Percentiles rank a stretch among this genome's conserved stretches.
Conservation (phyloP, 2,329 filamentous ascomycete species). For the Colletotrichum graminicola region DNA sequence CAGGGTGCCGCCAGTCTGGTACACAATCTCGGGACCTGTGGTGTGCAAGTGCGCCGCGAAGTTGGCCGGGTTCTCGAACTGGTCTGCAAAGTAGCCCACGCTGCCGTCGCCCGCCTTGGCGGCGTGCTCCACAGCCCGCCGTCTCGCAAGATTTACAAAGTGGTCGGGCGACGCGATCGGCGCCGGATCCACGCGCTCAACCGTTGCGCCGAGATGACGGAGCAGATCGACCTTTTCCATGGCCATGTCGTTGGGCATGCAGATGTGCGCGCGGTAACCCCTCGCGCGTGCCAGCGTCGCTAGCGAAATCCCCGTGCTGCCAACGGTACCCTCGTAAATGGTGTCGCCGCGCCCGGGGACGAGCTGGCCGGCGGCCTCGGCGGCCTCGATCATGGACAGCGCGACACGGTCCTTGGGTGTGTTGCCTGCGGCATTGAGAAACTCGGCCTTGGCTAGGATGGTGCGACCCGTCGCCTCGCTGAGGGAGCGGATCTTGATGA, state of each 20-base stretch:
- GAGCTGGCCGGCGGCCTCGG: constrained; percentile 82
- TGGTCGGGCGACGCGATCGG: constrained; percentile 94
- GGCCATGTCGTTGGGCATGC: constrained; percentile 94
- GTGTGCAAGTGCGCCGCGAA: constrained; percentile 84
- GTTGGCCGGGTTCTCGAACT: constrained; percentile 94
- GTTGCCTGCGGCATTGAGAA: constrained; percentile 93
- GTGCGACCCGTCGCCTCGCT: constrained; percentile 88
- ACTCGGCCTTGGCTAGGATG: constrained; percentile 95
- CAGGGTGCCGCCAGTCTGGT: constrained; percentile 78
- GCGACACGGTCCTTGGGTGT: constrained; percentile 97
- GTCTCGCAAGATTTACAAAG: constrained; percentile 91
- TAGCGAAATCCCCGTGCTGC: constrained; percentile 94
- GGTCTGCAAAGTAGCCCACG: constrained; percentile 92
- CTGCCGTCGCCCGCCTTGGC: constrained; percentile 68
- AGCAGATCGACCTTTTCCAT: constrained; percentile 91
- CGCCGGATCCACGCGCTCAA: constrained; percentile 90
- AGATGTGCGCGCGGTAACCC: constrained; percentile 94
- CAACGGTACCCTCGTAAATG: constrained; percentile 97
- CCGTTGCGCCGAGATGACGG: constrained; percentile 88
- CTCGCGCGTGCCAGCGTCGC: constrained; percentile 88
- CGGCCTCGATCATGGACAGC: constrained; percentile 85
- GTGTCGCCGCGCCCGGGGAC: constrained; percentile 87
- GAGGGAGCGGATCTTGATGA: constrained; percentile 87
- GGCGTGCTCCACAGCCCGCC: constrained; percentile 81
- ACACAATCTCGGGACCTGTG: constrained; percentile 91